Evolutionary conservation across 2,329 filamentous ascomycete species (phyloP).

Genomic region (Neonectria coccinea): DNA sequence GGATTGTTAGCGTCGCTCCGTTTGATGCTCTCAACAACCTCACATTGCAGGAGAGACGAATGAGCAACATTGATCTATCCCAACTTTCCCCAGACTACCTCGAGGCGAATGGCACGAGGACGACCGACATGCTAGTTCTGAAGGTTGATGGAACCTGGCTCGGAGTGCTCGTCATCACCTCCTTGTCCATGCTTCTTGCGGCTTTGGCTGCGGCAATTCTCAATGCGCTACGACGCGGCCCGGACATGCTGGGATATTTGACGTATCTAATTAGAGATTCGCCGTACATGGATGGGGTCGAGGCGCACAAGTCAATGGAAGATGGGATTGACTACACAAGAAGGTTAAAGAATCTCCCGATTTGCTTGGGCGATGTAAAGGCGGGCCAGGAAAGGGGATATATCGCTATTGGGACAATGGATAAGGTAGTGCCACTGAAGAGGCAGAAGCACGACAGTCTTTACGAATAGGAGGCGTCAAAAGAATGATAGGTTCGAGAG

Average conservation of each 20-base stretch:
- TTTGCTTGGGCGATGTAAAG: conserved; percentile 18
- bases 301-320: conserved; percentile 12
- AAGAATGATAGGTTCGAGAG: no score
- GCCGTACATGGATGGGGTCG: conserved; percentile 1
- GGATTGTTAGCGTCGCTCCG: conserved; percentile 17
- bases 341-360: conserved; percentile 6
- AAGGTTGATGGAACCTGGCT: conserved; percentile 16
- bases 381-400: conserved; percentile 7
- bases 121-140: not conserved
- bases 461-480: no score
- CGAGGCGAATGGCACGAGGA: not conserved
- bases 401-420: conserved; percentile 19
- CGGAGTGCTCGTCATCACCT: conserved; percentile 6
- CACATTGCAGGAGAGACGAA: not conserved
- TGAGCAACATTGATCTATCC: not conserved
- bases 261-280: conserved; percentile 10
- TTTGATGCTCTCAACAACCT: conserved; percentile 7
- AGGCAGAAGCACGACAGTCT: not conserved
- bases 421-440: conserved; percentile 4
- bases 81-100: not conserved
- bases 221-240: conserved; percentile 9
- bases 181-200: conserved; percentile 11
- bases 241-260: conserved; percentile 14
- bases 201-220: conserved; percentile 9
- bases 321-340: conserved; percentile 10